phyloP scores from a whole-genome alignment of 202 grass and related monocot genomes.

The Carex arenaria region DNA sequence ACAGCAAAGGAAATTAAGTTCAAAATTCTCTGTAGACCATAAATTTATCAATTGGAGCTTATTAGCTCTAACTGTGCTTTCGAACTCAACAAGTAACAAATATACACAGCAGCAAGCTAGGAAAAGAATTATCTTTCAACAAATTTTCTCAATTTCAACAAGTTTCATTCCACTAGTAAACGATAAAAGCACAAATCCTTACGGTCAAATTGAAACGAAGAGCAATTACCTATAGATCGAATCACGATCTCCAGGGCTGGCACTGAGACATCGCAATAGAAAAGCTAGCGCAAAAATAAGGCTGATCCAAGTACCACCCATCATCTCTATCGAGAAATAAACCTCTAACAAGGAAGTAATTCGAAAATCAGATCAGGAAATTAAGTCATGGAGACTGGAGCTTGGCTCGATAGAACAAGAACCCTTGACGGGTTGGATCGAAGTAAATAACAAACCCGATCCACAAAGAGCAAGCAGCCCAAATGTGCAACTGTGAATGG shows the following conservation, averaged over 20 bases:
- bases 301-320: background rate
- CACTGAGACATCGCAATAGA: conserved; percentile 26
- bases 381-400: background rate
- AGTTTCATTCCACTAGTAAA: background rate
- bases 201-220: background rate
- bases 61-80: background rate
- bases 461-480: background rate
- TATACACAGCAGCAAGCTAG: background rate
- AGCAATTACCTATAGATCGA: conserved; percentile 31
- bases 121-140: background rate
- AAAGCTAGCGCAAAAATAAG: conserved; percentile 31
- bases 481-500: background rate
- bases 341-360: background rate
- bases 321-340: conserved; percentile 25
- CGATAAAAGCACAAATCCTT: background rate
- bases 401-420: background rate
- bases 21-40: background rate
- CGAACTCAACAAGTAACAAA: background rate
- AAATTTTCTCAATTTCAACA: background rate
- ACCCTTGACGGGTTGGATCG: background rate
- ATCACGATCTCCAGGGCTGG: conserved; percentile 38
- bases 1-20: background rate
- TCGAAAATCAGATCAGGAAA: conserved; percentile 14
- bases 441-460: background rate
- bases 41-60: background rate